These are phyloP conservation scores for Trifolium pratense DNA, from an alignment of 306 rosid species.

Conservation along the genomic window DNA sequence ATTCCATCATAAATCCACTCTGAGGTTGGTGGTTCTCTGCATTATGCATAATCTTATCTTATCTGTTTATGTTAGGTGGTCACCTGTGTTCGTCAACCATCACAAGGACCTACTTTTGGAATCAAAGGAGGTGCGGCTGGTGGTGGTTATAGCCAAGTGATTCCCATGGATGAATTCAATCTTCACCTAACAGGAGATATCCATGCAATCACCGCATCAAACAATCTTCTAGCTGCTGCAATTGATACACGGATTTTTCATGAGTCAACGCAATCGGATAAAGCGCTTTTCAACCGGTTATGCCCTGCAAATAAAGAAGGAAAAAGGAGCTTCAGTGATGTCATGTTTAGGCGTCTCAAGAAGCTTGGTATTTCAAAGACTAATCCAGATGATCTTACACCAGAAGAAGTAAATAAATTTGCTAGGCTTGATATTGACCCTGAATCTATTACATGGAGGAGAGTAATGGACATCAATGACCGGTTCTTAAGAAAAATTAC, in stretches of 20 bases:
- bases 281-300: conserved; percentile 87
- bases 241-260: conserved; percentile 94
- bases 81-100: conserved; percentile 97
- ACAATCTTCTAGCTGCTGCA: conserved; percentile 97
- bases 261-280: conserved; percentile 91
- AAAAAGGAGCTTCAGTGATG: conserved; percentile 68
- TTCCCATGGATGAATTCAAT: conserved; percentile 99
- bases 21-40: neutral
- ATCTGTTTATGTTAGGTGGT: conserved; percentile 69
- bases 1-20: neutral
- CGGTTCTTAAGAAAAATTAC: conserved; percentile 89
- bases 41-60: conserved; percentile 14
- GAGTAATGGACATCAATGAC: conserved; percentile 97
- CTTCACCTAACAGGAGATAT: conserved; percentile 98
- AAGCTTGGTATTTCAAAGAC: conserved; percentile 86
- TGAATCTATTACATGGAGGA: conserved; percentile 87
- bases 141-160: conserved; percentile 99
- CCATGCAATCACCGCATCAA: conserved; percentile 97
- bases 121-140: conserved; percentile 99
- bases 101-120: conserved; percentile 99
- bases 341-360: conserved; percentile 84
- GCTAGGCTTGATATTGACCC: conserved; percentile 96
- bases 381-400: conserved; percentile 84
- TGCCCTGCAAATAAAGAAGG: conserved; percentile 97
- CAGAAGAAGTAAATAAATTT: conserved; percentile 80